Evolutionary conservation across 208 protist genomes (phyloP).

Genomic region (Leishmania lainsoni): DNA sequence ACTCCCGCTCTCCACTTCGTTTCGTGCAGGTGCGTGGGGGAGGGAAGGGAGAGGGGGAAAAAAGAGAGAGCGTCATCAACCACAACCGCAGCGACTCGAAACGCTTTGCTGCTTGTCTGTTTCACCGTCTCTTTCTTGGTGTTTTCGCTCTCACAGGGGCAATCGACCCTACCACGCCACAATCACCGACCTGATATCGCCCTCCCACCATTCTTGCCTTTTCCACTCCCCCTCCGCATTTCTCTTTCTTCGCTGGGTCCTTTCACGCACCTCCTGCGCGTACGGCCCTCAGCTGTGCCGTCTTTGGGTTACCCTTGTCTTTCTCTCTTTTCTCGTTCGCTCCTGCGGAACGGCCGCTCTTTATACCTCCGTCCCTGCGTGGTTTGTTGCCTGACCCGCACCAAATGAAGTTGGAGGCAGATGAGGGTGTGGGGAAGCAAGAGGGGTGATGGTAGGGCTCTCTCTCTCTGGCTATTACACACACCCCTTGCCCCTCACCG

Average conservation of each 20-base stretch:
- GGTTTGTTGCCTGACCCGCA: background rate
- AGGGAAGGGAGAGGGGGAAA: no score
- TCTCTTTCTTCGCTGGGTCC: background rate
- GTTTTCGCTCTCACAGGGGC: no score
- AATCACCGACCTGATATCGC: no score
- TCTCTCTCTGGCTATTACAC: background rate
- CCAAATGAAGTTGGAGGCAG: background rate
- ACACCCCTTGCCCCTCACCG: no score
- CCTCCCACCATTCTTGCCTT: background rate
- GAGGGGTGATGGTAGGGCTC: background rate
- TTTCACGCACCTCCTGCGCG: background rate
- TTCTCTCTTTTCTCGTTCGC: background rate
- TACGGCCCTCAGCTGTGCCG: background rate
- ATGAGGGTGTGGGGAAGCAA: background rate
- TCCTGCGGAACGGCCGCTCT: background rate
- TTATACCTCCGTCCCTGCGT: background rate
- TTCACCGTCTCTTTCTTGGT: no score
- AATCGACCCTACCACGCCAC: no score
- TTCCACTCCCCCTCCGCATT: background rate
- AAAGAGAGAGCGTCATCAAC: no score
- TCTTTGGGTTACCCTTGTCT: background rate
- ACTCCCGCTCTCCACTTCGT: no score
- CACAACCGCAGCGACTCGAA: no score
- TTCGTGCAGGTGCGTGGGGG: no score
- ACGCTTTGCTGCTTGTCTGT: no score